These are phyloP conservation scores for Exophiala bonariae DNA, from an alignment of 2,329 filamentous ascomycete genomes.

Conservation along the genomic window DNA sequence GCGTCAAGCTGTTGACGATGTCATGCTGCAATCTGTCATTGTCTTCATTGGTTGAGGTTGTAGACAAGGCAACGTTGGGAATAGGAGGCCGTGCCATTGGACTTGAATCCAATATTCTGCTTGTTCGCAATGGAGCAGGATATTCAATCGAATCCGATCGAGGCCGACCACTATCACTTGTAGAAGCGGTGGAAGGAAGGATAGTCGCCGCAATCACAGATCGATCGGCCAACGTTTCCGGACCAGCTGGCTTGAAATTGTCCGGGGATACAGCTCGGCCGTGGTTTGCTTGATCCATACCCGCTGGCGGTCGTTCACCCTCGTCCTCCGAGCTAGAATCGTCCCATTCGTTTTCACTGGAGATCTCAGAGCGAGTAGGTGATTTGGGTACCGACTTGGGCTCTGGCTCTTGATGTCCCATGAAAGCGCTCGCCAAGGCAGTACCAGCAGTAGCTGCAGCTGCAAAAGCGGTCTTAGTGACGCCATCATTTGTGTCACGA, in stretches of 20 bases:
- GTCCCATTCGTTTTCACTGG: slow-evolving; percentile 35
- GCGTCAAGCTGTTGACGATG: slow-evolving; percentile 49
- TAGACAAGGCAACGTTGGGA: slow-evolving; percentile 34
- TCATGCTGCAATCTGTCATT: slow-evolving; percentile 47
- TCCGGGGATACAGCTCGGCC: not conserved
- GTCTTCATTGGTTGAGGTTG: slow-evolving; percentile 40
- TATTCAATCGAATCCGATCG: slow-evolving; percentile 24
- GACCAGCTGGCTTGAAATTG: not conserved
- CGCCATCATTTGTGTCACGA: slow-evolving; percentile 4
- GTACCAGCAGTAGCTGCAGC: slow-evolving; percentile 48
- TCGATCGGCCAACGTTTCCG: slow-evolving; percentile 12
- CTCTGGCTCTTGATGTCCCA: slow-evolving; percentile 36
- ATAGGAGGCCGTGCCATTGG: slow-evolving; percentile 33
- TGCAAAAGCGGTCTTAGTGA: slow-evolving; percentile 34
- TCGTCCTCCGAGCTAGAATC: slow-evolving; percentile 34
- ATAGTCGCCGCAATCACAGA: not conserved
- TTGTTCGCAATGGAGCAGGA: slow-evolving; percentile 27
- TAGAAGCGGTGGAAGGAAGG: not conserved
- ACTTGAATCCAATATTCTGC: slow-evolving; percentile 13
- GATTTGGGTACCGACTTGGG: slow-evolving; percentile 17
- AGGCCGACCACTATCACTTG: not conserved
- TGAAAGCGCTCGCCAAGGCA: slow-evolving; percentile 49
- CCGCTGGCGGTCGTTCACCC: slow-evolving; percentile 28
- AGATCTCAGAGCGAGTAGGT: slow-evolving; percentile 12
- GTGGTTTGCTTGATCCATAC: too few species aligned